Conservation (phyloP, 768 basidiomycete genomes). For the Podaxis sp. region DNA sequence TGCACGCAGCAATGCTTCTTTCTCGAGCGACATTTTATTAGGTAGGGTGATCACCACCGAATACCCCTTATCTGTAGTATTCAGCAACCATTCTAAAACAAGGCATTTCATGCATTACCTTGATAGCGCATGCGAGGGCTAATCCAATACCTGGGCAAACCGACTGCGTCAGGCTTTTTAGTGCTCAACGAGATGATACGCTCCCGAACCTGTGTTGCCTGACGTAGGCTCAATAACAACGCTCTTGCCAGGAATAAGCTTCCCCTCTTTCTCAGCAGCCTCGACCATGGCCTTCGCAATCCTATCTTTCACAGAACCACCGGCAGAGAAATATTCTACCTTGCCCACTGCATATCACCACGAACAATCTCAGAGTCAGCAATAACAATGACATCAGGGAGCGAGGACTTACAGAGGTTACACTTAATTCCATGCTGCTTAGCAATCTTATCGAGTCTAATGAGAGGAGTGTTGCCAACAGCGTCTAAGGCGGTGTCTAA, state of each 20-base stretch:
- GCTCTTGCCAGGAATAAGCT: slow-evolving; percentile 81
- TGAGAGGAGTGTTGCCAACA: slow-evolving; percentile 88
- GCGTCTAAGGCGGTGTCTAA: slow-evolving; percentile 81
- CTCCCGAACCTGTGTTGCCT: slow-evolving; percentile 80
- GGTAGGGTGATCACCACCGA: slow-evolving; percentile 88
- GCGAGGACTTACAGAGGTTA: slow-evolving; percentile 70
- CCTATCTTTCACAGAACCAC: slow-evolving; percentile 94
- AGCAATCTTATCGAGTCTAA: slow-evolving; percentile 81
- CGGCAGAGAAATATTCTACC: slow-evolving; percentile 85
- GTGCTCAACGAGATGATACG: not conserved
- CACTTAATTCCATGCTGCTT: slow-evolving; percentile 75
- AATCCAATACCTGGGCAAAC: slow-evolving; percentile 75
- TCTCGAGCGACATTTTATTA: slow-evolving; percentile 94
- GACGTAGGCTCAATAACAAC: slow-evolving; percentile 95
- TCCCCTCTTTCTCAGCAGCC: slow-evolving; percentile 87
- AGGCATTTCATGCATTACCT: slow-evolving; percentile 48
- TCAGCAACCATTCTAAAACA: slow-evolving; percentile 46
- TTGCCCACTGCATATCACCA: slow-evolving; percentile 64
- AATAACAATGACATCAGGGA: not conserved
- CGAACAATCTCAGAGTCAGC: not conserved
- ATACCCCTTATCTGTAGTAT: slow-evolving; percentile 89
- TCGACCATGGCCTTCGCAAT: slow-evolving; percentile 97
- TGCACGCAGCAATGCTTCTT: slow-evolving; percentile 87
- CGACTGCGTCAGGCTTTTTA: not conserved
- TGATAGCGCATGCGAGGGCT: slow-evolving; percentile 90